Percentiles rank a stretch among this genome's conserved stretches.
Conservation (phyloP, 306 rosid species). For the Dalbergia cochinchinensis region DNA sequence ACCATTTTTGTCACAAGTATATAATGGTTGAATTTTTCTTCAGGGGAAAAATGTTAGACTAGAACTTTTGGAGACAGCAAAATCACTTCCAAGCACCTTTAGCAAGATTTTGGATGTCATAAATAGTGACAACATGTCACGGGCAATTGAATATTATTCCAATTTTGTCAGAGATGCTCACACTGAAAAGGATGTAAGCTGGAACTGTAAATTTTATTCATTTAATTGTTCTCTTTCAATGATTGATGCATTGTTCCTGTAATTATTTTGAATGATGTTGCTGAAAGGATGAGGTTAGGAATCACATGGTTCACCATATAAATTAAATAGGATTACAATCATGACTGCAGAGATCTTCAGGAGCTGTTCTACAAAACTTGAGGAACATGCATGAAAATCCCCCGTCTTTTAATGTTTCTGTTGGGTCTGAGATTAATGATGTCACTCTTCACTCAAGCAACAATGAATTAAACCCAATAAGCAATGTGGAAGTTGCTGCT, state of each 20-base stretch:
- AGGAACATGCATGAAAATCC: conserved; percentile 66
- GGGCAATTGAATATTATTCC: conserved; percentile 83
- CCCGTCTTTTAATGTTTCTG: conserved; percentile 77
- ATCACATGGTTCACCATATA: conserved; percentile 37
- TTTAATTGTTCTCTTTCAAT: conserved; percentile 30
- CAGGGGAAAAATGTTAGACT: conserved; percentile 85
- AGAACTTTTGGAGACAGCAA: conserved; percentile 91
- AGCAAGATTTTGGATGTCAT: conserved; percentile 74
- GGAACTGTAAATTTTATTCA: conserved; percentile 31
- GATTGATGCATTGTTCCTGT: conserved; percentile 26
- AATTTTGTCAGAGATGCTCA: conserved; percentile 89
- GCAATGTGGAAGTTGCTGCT: conserved; percentile 49
- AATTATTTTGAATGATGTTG: conserved; percentile 18
- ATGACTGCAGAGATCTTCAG: conserved; percentile 62
- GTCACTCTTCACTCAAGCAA: conserved; percentile 54
- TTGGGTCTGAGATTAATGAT: conserved; percentile 68
- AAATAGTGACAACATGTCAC: conserved; percentile 68
- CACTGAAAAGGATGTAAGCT: conserved; percentile 80
- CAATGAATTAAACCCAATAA: conserved; percentile 50
- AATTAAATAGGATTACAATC: conserved; percentile 40
- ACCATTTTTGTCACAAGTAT: conserved; percentile 19
- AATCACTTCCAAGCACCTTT: conserved; percentile 83
- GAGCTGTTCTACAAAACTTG: conserved; percentile 63
- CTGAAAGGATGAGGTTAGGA: conserved; percentile 14
- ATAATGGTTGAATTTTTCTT: conserved; percentile 38